phyloP scores from a whole-genome alignment of 2,329 filamentous ascomycete genomes.

The Teratosphaeria gauchensis region DNA sequence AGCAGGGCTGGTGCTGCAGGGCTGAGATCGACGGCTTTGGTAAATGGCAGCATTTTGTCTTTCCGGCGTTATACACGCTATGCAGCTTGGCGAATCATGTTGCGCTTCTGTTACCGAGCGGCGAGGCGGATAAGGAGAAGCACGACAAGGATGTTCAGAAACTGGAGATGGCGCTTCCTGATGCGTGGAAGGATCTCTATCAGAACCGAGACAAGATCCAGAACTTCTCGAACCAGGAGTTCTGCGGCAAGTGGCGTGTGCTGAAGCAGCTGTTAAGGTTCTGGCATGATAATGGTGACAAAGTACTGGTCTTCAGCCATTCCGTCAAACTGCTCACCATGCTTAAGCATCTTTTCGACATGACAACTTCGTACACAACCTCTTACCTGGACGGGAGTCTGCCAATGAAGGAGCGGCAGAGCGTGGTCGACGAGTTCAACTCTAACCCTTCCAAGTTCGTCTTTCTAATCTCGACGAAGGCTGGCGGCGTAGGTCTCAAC shows the following conservation, averaged over 20 bases:
- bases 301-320: constrained; percentile 91
- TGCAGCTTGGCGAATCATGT: constrained; percentile 90
- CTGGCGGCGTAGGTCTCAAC: constrained; percentile 87
- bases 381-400: constrained; percentile 84
- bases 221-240: constrained; percentile 75
- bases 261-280: constrained; percentile 76
- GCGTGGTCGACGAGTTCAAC: constrained; percentile 84
- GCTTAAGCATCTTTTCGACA: constrained; percentile 73
- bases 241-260: constrained; percentile 95
- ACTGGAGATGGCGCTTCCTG: constrained; percentile 64
- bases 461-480: constrained; percentile 88
- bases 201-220: constrained; percentile 66
- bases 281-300: constrained; percentile 85
- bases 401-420: constrained; percentile 69
- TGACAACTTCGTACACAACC: constrained; percentile 75
- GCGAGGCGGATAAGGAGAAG: constrained; percentile 57
- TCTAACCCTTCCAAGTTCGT: constrained; percentile 79
- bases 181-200: constrained; percentile 66
- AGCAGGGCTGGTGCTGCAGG: constrained; percentile 74
- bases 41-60: constrained; percentile 68
- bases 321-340: constrained; percentile 78
- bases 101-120: constrained; percentile 69
- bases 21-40: constrained; percentile 49
- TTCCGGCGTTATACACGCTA: constrained; percentile 70
- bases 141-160: constrained; percentile 67